Percentiles rank a stretch among this genome's conserved stretches.
Conservation (phyloP, 139 green algal species). For the Tetratostichococcus sp. region DNA sequence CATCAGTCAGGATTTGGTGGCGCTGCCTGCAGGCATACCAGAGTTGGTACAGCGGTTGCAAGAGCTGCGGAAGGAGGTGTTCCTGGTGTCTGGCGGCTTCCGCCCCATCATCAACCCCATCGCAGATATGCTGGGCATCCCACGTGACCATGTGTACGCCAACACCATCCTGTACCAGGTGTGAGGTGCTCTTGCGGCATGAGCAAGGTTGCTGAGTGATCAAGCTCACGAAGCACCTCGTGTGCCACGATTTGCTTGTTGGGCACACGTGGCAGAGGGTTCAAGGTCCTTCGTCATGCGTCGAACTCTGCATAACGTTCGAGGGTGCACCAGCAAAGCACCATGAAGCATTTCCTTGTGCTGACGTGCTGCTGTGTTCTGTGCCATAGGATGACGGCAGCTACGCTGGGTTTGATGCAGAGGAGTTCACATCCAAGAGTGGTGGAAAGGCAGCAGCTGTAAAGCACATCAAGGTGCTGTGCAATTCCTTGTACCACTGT, state of each 20-base stretch:
- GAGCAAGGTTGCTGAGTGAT: too few species aligned
- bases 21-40: constrained; percentile 88
- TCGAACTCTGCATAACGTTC: too few species aligned
- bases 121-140: constrained; percentile 82
- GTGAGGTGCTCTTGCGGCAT: background rate
- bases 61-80: constrained; percentile 67
- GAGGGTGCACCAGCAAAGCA: too few species aligned
- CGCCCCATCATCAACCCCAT: constrained; percentile 89
- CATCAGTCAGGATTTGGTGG: too few species aligned
- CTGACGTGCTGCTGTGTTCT: too few species aligned
- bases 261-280: too few species aligned
- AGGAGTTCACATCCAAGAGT: constrained; percentile 85
- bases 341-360: too few species aligned
- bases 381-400: constrained; percentile 58
- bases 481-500: background rate
- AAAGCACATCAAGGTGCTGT: constrained; percentile 66
- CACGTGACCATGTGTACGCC: constrained; percentile 79
- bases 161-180: constrained; percentile 90
- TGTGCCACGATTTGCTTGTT: background rate
- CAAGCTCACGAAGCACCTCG: too few species aligned
- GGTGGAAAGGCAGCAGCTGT: constrained; percentile 90
- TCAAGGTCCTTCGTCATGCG: too few species aligned
- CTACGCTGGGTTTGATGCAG: constrained; percentile 90
- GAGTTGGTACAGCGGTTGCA: constrained; percentile 76
- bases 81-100: constrained; percentile 96